Evolutionary conservation across 1,139 yeast genomes (phyloP).

Genomic region (Yamadazyma songkhlaensis): DNA sequence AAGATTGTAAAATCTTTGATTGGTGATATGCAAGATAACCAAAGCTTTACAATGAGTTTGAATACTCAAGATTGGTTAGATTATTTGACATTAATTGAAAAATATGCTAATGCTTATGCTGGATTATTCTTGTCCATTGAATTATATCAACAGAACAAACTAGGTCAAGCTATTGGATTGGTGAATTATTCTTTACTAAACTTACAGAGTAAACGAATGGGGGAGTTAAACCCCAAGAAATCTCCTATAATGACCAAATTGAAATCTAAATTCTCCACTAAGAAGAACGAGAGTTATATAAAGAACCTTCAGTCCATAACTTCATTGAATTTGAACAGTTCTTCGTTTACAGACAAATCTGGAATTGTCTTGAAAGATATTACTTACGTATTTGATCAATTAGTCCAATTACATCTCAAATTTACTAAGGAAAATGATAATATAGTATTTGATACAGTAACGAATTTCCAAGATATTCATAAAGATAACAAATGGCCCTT

Average conservation of each 20-base stretch:
- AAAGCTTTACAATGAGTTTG: conserved; percentile 12
- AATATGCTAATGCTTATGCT: conserved; percentile 40
- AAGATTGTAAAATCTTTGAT: conserved; percentile 18
- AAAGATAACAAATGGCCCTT: conserved; percentile 47
- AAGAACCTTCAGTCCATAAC: conserved; percentile 36
- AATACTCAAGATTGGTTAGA: conserved; percentile 27
- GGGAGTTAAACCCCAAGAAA: conserved; percentile 13
- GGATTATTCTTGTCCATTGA: conserved; percentile 44
- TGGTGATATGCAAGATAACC: conserved; percentile 11
- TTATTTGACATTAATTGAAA: conserved; percentile 31
- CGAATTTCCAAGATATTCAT: conserved; percentile 35
- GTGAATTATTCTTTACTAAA: conserved; percentile 37
- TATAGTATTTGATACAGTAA: conserved; percentile 36
- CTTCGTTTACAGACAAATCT: conserved; percentile 33
- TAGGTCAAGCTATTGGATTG: conserved; percentile 45
- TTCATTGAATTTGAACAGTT: conserved; percentile 33
- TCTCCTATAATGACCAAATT: conserved; percentile 18
- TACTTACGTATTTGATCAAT: conserved; percentile 36
- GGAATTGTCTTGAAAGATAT: conserved; percentile 40
- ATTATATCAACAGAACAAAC: conserved; percentile 35
- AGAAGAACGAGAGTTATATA: conserved; percentile 31
- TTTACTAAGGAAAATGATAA: conserved; percentile 44
- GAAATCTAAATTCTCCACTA: conserved; percentile 24
- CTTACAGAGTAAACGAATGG: conserved; percentile 34
- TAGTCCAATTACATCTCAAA: conserved; percentile 36